A percentile compares a stretch with the other conserved stretches of the same genome.
Evolutionary conservation across 2,329 filamentous ascomycete species (phyloP).

Genomic region (Colletotrichum scovillei): DNA sequence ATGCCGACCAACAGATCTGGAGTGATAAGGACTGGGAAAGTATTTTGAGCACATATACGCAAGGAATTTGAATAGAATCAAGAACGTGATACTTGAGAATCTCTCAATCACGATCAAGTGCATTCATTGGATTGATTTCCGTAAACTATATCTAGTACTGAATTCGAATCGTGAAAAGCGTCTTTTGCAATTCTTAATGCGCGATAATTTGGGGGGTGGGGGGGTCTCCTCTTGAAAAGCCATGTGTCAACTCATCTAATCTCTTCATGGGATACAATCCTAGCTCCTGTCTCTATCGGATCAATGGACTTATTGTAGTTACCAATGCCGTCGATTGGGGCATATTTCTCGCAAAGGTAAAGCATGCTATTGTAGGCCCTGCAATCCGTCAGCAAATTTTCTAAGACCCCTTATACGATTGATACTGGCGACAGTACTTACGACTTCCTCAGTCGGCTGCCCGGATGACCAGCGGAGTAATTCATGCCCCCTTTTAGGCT

Average conservation of each 20-base stretch:
- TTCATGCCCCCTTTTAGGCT: background rate
- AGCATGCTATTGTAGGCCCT: background rate
- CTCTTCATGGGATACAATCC: background rate
- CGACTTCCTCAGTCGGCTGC: background rate
- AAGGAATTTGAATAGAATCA: background rate
- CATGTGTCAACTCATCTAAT: background rate
- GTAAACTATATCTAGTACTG: no score
- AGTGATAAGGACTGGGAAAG: constrained; percentile 23
- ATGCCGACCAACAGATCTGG: constrained; percentile 2
- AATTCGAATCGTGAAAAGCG: no score
- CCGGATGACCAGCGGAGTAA: background rate
- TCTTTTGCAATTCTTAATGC: no score
- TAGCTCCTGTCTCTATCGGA: background rate
- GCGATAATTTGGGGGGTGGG: no score
- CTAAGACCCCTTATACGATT: background rate
- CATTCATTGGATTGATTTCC: no score
- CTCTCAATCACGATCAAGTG: no score
- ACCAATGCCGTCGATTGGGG: background rate
- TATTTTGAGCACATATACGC: constrained; percentile 23
- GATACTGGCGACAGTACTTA: background rate
- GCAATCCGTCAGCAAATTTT: background rate
- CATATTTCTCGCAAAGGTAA: background rate
- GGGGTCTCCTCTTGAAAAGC: no score
- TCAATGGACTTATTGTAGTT: background rate
- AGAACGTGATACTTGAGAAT: no score